These are phyloP conservation scores for Pichia sp. DNA, from an alignment of 1,139 yeast species.

Conservation along the genomic window DNA sequence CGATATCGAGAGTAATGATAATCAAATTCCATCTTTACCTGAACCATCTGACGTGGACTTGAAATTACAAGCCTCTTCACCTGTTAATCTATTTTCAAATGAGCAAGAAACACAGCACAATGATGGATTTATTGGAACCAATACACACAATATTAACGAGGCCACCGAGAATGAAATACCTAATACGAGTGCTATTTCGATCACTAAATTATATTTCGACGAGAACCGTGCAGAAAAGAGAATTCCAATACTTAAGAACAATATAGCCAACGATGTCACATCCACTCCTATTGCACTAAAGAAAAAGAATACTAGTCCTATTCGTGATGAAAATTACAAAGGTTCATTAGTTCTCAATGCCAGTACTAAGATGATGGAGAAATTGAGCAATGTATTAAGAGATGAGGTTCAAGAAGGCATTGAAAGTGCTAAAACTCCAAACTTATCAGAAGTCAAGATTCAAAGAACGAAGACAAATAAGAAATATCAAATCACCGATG, in stretches of 20 bases:
- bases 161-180: constrained; percentile 17
- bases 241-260: no score
- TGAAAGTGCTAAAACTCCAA: no score
- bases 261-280: neutral
- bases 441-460: neutral
- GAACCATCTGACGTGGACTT: neutral
- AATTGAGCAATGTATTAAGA: constrained; percentile 1
- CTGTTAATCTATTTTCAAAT: neutral
- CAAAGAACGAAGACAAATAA: neutral
- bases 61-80: neutral
- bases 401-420: neutral
- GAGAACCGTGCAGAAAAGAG: neutral
- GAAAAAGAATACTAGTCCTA: neutral
- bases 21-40: neutral
- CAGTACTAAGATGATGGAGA: neutral
- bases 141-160: neutral
- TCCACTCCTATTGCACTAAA: constrained; percentile 4
- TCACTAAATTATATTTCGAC: constrained; percentile 10
- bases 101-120: constrained; percentile 1
- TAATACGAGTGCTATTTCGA: constrained; percentile 17
- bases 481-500: constrained; percentile 1
- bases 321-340: neutral
- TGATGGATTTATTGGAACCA: neutral
- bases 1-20: neutral
- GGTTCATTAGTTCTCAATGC: neutral